These are phyloP conservation scores for Morella rubra DNA, from an alignment of 306 rosid genomes.

Conservation along the genomic window DNA sequence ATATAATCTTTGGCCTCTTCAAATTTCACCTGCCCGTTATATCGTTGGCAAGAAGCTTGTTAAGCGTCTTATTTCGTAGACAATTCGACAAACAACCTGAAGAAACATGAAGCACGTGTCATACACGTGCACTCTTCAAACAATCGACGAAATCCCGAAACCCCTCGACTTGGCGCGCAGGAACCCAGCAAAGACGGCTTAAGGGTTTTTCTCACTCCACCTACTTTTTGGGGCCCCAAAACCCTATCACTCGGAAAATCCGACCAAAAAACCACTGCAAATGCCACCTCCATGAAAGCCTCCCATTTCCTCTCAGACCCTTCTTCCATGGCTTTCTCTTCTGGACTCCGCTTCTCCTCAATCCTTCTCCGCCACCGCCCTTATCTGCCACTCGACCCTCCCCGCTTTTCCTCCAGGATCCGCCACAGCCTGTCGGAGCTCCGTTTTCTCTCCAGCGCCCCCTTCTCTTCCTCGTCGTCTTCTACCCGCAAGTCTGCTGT, in stretches of 20 bases:
- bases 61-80: too few species aligned
- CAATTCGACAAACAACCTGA: too few species aligned
- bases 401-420: constrained; percentile 29
- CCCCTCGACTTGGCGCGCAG: constrained; percentile 45
- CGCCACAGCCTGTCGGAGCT: constrained; percentile 38
- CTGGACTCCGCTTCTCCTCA: constrained; percentile 60
- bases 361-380: constrained; percentile 52
- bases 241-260: constrained; percentile 13
- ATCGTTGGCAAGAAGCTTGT: too few species aligned
- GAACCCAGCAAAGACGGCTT: constrained; percentile 17
- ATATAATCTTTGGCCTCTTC: too few species aligned
- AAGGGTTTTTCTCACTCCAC: constrained; percentile 19
- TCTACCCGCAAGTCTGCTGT: constrained; percentile 8
- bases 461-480: neutral
- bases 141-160: neutral
- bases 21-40: too few species aligned
- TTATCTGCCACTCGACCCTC: constrained; percentile 26
- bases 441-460: constrained; percentile 55
- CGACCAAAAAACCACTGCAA: neutral
- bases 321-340: constrained; percentile 61
- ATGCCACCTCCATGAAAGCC: constrained; percentile 29
- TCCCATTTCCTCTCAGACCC: neutral
- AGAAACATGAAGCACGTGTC: neutral
- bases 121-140: neutral
- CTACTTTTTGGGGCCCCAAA: neutral